A percentile compares a stretch with the other conserved stretches of the same genome.
These are phyloP conservation scores for Exophiala mesophila DNA, from an alignment of 2,329 filamentous ascomycete genomes.

Conservation along the genomic window DNA sequence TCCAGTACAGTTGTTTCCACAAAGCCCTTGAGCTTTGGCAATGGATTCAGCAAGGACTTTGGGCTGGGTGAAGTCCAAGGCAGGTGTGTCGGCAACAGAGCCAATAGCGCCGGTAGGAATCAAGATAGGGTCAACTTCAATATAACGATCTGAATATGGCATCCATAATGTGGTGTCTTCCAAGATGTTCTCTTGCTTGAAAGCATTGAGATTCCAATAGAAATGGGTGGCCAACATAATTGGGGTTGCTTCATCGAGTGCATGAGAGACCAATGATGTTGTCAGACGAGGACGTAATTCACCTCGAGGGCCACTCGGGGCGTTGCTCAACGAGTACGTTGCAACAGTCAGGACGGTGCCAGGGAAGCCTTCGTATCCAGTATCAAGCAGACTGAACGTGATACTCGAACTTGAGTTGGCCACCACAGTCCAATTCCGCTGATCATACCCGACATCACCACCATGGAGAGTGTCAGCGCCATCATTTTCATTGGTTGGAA, in stretches of 20 bases:
- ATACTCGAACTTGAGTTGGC: conserved; percentile 37
- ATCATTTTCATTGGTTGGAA: conserved; percentile 48
- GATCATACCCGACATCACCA: conserved; percentile 44
- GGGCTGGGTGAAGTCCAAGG: conserved; percentile 63
- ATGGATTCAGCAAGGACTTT: conserved; percentile 74
- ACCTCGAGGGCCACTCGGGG: conserved; percentile 36
- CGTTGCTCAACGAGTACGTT: conserved; percentile 40
- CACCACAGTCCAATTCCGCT: conserved; percentile 48
- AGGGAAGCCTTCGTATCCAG: conserved; percentile 42
- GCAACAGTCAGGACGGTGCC: conserved; percentile 45
- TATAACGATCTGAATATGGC: conserved; percentile 42
- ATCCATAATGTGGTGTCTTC: conserved; percentile 41
- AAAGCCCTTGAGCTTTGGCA: conserved; percentile 62
- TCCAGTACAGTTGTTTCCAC: conserved; percentile 74
- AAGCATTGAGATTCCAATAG: conserved; percentile 50
- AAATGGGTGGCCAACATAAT: conserved; percentile 50
- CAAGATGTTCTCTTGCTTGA: conserved; percentile 40
- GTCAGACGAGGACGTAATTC: conserved; percentile 38
- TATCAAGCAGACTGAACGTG: conserved; percentile 44
- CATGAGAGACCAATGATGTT: conserved; percentile 40
- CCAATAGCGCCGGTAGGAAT: conserved; percentile 73
- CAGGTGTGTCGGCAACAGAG: conserved; percentile 66
- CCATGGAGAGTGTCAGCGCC: conserved; percentile 52
- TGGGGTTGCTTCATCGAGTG: conserved; percentile 43
- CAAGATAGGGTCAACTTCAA: conserved; percentile 55